phyloP scores from a whole-genome alignment of 2,329 filamentous ascomycete genomes.

The Ascochyta clinopodiicola region DNA sequence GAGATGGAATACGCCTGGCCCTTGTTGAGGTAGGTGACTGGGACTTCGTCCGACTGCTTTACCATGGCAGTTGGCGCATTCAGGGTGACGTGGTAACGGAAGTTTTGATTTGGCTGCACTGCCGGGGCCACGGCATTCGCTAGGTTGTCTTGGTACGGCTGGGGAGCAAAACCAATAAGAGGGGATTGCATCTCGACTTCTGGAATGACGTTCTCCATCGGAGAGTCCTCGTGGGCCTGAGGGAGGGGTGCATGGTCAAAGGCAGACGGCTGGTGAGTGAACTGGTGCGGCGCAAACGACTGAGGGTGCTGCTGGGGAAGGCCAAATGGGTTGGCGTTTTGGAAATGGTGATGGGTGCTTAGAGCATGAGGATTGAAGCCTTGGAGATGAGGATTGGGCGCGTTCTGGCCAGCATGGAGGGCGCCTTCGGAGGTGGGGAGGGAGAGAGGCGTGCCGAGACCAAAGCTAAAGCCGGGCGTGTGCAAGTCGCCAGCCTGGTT shows the following conservation, averaged over 20 bases:
- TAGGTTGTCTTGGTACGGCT: constrained; percentile 57
- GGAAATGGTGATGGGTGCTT: constrained; percentile 55
- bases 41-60: constrained; percentile 86
- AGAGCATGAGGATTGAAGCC: constrained; percentile 65
- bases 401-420: constrained; percentile 64
- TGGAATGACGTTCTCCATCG: constrained; percentile 62
- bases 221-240: constrained; percentile 69
- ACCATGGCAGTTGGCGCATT: constrained; percentile 98
- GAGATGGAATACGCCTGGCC: constrained; percentile 91
- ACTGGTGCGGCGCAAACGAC: constrained; percentile 77
- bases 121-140: constrained; percentile 45
- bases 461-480: constrained; percentile 76
- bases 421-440: constrained; percentile 74
- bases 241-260: constrained; percentile 75
- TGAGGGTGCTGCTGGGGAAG: constrained; percentile 55
- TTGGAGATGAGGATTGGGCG: constrained; percentile 60
- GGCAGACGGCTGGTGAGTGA: constrained; percentile 79
- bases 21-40: constrained; percentile 98
- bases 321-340: constrained; percentile 74
- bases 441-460: constrained; percentile 81
- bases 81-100: constrained; percentile 83
- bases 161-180: constrained; percentile 64
- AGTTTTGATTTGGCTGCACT: constrained; percentile 55
- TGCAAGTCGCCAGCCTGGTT: constrained; percentile 85
- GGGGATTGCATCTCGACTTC: constrained; percentile 69